Evolutionary conservation across 768 basidiomycete genomes (phyloP), one percentile per base, ranked within the genome.

Genomic region (Calocera cornea): DNA sequence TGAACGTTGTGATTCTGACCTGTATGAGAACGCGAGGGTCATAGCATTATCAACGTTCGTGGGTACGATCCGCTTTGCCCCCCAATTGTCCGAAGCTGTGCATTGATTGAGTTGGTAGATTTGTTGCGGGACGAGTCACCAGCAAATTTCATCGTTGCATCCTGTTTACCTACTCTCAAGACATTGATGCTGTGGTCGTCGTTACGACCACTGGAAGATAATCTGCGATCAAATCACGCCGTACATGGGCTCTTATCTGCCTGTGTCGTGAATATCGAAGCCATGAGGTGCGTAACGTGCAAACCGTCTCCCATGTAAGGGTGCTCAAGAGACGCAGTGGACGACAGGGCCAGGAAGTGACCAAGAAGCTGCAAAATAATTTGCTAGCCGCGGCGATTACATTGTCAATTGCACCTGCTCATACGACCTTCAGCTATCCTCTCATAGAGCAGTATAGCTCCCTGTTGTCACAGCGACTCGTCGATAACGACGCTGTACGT

Each of bases 321-420:
- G 34, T 50, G 34, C 71, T 73, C 22, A 69, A 64, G 41, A 33
- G 66, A 38, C 69, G 19, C 70, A 95, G 95, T 41, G 89, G 90
- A 11, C 87, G 95, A 60, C 82, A 86, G 68, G 95, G 93, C 0
- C 71, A 81, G 0, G 85, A 89, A 11, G 89, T 89, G 1, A 78
- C 83, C 1, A 86, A 87, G 75, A 97, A 97, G 78, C 81, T 90
- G 75, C 95, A 92, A 77, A 91, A 86, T 72, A 98, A 97, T 75
- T 81, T 97, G 68, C 78, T 98, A 14, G 90, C 92, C 0, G 81
- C 87, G 0, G 93, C 93, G 1, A 82, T 99, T 2, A 81, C 97
- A 64, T 75, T 99, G 47, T 95, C 95, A 0, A 84, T 87, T 27
- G 77, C 93, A 1, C 90, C 92, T 0, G 70, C 84, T 0, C 80